phyloP scores from a whole-genome alignment of 2,329 filamentous ascomycete species.

The Aspergillus latus region DNA sequence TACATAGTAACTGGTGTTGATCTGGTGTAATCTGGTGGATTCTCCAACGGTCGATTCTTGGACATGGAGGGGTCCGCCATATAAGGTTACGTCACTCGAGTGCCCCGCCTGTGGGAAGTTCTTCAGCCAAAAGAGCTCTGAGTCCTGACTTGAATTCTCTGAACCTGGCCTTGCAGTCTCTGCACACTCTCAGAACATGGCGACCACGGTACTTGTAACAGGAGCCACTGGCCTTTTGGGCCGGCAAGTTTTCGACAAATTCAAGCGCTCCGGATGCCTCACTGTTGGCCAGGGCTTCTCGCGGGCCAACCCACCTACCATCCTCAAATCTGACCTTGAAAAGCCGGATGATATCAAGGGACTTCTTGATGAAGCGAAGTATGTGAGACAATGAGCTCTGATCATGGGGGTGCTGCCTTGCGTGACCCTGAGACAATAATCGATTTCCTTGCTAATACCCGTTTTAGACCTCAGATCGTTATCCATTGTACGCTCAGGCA shows the following conservation, averaged over 20 bases:
- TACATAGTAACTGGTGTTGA: neutral
- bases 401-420: neutral
- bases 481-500: conserved; percentile 67
- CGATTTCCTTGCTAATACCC: conserved; percentile 5
- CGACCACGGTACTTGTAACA: conserved; percentile 68
- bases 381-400: conserved; percentile 22
- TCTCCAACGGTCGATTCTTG: neutral
- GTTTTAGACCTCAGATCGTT: conserved; percentile 67
- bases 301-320: conserved; percentile 67
- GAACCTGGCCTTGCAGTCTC: conserved; percentile 8
- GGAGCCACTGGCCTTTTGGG: conserved; percentile 83
- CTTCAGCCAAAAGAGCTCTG: conserved; percentile 3
- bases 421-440: neutral
- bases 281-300: conserved; percentile 72
- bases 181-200: conserved; percentile 27
- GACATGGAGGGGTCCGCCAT: neutral
- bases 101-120: conserved; percentile 15
- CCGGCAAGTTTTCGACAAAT: conserved; percentile 71
- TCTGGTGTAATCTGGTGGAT: conserved; percentile 2
- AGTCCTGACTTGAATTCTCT: conserved; percentile 2
- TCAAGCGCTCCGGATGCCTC: conserved; percentile 66
- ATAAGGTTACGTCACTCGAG: conserved; percentile 19
- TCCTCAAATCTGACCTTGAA: conserved; percentile 59
- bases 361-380: conserved; percentile 55
- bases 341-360: conserved; percentile 47